Evolutionary conservation across 139 green algal genomes (phyloP), one percentile per base, ranked within the genome.

Genomic region (Picochlorum sp.): DNA sequence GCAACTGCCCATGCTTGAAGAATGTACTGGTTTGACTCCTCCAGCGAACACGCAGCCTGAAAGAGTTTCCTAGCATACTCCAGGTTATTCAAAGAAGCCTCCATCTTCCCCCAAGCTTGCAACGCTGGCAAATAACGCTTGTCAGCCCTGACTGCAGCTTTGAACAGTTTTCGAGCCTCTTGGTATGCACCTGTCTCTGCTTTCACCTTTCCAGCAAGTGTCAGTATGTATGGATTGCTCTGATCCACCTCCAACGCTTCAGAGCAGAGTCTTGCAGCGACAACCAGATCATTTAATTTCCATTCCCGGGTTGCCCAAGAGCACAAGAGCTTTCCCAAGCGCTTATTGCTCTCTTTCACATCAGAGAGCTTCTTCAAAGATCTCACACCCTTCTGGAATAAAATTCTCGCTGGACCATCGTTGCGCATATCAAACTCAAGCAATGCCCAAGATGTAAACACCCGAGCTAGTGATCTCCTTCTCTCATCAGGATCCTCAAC

Each of bases 21-120:
- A 63, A 86, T 77, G 55, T 75, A 78, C n/a, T 58, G 65, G 68
- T 81, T 88, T 63, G 61, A 49, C 1, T 74, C 77, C 49, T 88
- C 60, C 37, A 69, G 54, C 15, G 74, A 60, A 55, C 86, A 31
- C 0, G 74, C 83, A 11, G 47, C 49, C 49, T 73, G 26, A 31
- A 82, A 88, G 52, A 88, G 62, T 58, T 65, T 51, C 23, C 82
- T 70, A 20, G 83, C 83, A 4, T 47, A 47, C 3, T 69, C 49
- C 3, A 77, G 31, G 62, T 83, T 69, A 47, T 75, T 70, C 14
- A 60, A 20, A 4, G 45, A 55, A 11, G 69, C 78, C 60, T 85
- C 75, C 57, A 89, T 65, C 1, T 55, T 52, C 0, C 62, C 81
- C 82, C 76, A 83, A 15, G 67, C 45, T 60, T 88, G 68, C 56